phyloP scores from a whole-genome alignment of 495 filamentous ascomycete genomes.

The Podospora australis region DNA sequence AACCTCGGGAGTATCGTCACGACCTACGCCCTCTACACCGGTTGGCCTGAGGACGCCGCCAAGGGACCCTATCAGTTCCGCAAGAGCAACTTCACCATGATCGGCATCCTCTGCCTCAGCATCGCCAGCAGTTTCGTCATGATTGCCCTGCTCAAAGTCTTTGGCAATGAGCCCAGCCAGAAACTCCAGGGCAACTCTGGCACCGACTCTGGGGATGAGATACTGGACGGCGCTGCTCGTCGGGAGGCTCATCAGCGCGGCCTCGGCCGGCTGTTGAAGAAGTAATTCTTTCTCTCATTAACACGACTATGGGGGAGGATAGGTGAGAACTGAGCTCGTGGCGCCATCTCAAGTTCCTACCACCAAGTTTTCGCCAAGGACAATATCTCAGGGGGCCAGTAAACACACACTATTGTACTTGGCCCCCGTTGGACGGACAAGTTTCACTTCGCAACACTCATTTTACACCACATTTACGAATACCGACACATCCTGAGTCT shows the following conservation, averaged over 20 bases:
- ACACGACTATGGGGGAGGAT: not conserved
- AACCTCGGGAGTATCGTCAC: constrained; percentile 81
- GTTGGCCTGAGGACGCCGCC: constrained; percentile 68
- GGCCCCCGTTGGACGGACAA: no score
- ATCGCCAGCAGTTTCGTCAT: constrained; percentile 64
- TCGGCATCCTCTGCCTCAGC: constrained; percentile 73
- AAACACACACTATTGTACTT: constrained; percentile 6
- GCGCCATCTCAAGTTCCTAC: not conserved
- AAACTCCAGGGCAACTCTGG: constrained; percentile 31
- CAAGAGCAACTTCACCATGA: constrained; percentile 80
- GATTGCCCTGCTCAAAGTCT: constrained; percentile 55
- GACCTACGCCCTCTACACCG: constrained; percentile 82
- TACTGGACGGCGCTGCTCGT: constrained; percentile 63
- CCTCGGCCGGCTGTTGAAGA: constrained; percentile 53
- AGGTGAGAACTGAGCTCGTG: constrained; percentile 7
- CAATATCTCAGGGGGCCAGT: no score
- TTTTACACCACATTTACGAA: constrained; percentile 8
- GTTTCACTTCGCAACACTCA: constrained; percentile 23
- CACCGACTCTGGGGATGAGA: constrained; percentile 41
- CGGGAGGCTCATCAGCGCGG: constrained; percentile 64
- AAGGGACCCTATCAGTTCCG: constrained; percentile 66
- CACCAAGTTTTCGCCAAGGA: not conserved
- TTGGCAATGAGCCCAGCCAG: constrained; percentile 49
- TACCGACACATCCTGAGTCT: no score
- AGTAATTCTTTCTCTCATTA: constrained; percentile 4